phyloP scores from a whole-genome alignment of 2,329 filamentous ascomycete genomes.

The Diaporthe longicolla region DNA sequence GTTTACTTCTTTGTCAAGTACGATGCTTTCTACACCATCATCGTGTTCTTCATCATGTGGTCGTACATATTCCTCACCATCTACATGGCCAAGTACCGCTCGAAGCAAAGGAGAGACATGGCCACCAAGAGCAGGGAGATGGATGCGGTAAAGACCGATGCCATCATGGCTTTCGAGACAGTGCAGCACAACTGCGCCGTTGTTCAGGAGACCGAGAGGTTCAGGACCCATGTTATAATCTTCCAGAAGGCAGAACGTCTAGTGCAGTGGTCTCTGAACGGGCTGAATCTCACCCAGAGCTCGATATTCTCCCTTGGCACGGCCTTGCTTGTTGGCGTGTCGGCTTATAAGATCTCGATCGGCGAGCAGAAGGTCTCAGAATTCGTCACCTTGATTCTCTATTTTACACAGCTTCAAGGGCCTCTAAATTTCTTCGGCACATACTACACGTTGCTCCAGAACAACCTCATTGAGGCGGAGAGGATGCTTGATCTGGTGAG shows the following conservation, averaged over 20 bases:
- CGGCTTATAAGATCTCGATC: constrained; percentile 73
- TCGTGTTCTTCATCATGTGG: constrained; percentile 64
- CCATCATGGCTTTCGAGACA: constrained; percentile 66
- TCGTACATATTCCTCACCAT: constrained; percentile 65
- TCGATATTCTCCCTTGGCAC: constrained; percentile 74
- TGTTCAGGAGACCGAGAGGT: constrained; percentile 69
- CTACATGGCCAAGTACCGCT: constrained; percentile 63
- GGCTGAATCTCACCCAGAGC: constrained; percentile 74
- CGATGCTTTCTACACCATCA: constrained; percentile 63
- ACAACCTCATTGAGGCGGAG: constrained; percentile 62
- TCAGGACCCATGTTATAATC: constrained; percentile 67
- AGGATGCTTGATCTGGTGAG: constrained; percentile 57
- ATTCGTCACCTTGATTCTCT: constrained; percentile 70
- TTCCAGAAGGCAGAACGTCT: constrained; percentile 71
- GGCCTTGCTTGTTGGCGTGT: constrained; percentile 72
- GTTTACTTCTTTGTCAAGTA: constrained; percentile 61
- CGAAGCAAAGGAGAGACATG: constrained; percentile 60
- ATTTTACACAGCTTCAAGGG: constrained; percentile 72
- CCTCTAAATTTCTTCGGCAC: constrained; percentile 73
- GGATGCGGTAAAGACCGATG: constrained; percentile 64
- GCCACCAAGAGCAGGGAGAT: constrained; percentile 60
- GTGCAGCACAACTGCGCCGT: constrained; percentile 77
- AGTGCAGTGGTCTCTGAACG: constrained; percentile 68
- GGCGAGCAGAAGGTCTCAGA: constrained; percentile 67
- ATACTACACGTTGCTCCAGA: constrained; percentile 62